A percentile compares a stretch with the other conserved stretches of the same genome.
These are phyloP conservation scores for Xylaria bambusicola DNA, from an alignment of 495 filamentous ascomycete genomes.

Conservation along the genomic window DNA sequence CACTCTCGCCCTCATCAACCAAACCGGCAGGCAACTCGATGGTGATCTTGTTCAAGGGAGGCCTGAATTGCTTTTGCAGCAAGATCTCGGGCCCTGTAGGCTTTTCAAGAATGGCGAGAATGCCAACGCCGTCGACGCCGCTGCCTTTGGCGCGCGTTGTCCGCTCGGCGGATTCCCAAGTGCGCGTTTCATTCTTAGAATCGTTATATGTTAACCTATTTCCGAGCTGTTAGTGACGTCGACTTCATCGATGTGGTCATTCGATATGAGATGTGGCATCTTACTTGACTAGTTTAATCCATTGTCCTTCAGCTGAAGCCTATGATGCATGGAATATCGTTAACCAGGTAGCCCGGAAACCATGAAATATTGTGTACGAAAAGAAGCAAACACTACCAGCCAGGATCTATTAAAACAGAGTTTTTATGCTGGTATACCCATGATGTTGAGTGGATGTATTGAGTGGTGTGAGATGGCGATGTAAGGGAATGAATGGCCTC, in stretches of 20 bases:
- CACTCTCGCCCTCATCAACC: constrained; percentile 78
- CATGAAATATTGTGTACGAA: not conserved
- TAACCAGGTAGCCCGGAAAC: not conserved
- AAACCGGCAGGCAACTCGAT: constrained; percentile 88
- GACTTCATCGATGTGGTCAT: not conserved
- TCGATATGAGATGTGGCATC: not conserved
- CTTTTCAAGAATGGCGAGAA: constrained; percentile 82
- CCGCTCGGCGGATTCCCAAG: constrained; percentile 82
- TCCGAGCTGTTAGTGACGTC: not conserved
- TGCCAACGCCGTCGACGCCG: constrained; percentile 86
- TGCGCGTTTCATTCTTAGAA: constrained; percentile 65
- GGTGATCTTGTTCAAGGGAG: constrained; percentile 73
- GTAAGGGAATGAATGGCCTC: not conserved
- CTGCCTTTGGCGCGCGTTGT: constrained; percentile 68
- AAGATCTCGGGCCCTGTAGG: constrained; percentile 71
- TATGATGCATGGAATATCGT: constrained; percentile 21
- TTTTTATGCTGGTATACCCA: not conserved
- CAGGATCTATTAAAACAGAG: no score
- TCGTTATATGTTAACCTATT: constrained; percentile 71
- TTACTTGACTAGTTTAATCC: constrained; percentile 61
- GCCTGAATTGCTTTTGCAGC: constrained; percentile 86
- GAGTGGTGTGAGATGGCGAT: not conserved
- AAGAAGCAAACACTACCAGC: no score
- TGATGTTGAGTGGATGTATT: not conserved
- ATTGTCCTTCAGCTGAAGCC: constrained; percentile 64